A percentile compares a stretch with the other conserved stretches of the same genome.
phyloP scores from a whole-genome alignment of 73 alveolate species.

The Stentor roeselii region DNA sequence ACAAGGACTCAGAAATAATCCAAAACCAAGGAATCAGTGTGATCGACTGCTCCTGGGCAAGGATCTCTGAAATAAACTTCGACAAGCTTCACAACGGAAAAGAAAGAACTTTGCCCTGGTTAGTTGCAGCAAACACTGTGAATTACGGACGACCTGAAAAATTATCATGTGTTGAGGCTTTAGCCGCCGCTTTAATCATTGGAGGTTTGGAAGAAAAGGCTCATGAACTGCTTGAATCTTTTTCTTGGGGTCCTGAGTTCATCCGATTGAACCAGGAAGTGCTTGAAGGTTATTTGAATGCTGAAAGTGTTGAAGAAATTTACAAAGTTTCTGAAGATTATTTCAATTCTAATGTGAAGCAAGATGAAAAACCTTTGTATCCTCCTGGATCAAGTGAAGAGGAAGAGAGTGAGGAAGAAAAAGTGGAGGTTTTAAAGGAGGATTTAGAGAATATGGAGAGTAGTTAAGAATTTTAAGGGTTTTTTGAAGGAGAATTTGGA shows the following conservation, averaged over 20 bases:
- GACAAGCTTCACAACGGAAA: constrained; percentile 74
- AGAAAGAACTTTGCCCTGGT: constrained; percentile 86
- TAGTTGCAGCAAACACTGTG: constrained; percentile 96
- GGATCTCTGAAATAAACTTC: constrained; percentile 69
- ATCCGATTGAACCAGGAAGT: constrained; percentile 82
- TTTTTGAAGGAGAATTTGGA: too few relatives aligned
- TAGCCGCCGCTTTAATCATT: constrained; percentile 87
- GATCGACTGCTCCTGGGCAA: constrained; percentile 97
- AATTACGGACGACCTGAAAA: constrained; percentile 91
- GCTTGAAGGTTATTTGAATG: constrained; percentile 57
- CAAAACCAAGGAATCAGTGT: constrained; percentile 90
- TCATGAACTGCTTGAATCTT: constrained; percentile 74
- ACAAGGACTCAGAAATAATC: constrained; percentile 82
- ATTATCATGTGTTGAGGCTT: constrained; percentile 95
- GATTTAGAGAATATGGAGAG: too few relatives aligned
- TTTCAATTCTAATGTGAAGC: constrained; percentile 30
- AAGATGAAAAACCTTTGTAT: neutral
- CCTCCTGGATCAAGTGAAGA: constrained; percentile 18
- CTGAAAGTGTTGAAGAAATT: constrained; percentile 61
- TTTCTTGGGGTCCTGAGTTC: constrained; percentile 94
- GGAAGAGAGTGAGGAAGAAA: constrained; percentile 29
- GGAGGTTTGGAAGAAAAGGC: constrained; percentile 89
- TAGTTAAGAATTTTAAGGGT: too few relatives aligned
- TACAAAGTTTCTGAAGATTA: constrained; percentile 65
- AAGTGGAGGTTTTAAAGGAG: too few relatives aligned